These are phyloP conservation scores for Cryptosporidium felis DNA, from an alignment of 169 alveolate species.

Conservation along the genomic window DNA sequence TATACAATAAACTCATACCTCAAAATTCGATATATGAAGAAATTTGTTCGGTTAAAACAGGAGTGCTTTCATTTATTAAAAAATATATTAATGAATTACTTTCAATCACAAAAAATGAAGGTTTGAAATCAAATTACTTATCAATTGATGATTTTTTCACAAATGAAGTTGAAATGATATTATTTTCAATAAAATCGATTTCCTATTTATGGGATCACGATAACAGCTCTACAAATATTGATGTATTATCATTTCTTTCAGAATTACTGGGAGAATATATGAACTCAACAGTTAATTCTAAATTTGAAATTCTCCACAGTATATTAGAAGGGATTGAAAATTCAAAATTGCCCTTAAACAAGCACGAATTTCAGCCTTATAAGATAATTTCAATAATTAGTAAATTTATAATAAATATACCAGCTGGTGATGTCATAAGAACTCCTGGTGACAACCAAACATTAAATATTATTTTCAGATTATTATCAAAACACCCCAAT, in stretches of 20 bases:
- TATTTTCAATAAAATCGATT: conserved; percentile 23
- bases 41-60: not conserved
- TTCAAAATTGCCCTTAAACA: not conserved
- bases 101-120: not conserved
- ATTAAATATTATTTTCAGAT: conserved; percentile 9
- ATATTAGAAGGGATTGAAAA: conserved; percentile 23
- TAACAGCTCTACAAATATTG: not conserved
- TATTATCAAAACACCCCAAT: conserved; percentile 32
- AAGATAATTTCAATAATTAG: not conserved
- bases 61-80: conserved; percentile 26
- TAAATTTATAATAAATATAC: not conserved
- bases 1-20: conserved; percentile 24
- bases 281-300: not conserved
- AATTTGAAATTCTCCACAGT: not conserved
- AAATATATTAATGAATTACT: conserved; percentile 15
- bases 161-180: not conserved
- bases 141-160: not conserved
- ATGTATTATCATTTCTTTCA: not conserved
- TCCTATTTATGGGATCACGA: conserved; percentile 32
- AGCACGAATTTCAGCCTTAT: not conserved
- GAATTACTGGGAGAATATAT: not conserved
- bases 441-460: too few species aligned
- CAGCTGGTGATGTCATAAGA: not conserved
- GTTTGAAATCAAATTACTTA: not conserved
- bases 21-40: not conserved